Conservation (phyloP, 192 early-diverging fungal species). For the Gaertneriomyces sp. region DNA sequence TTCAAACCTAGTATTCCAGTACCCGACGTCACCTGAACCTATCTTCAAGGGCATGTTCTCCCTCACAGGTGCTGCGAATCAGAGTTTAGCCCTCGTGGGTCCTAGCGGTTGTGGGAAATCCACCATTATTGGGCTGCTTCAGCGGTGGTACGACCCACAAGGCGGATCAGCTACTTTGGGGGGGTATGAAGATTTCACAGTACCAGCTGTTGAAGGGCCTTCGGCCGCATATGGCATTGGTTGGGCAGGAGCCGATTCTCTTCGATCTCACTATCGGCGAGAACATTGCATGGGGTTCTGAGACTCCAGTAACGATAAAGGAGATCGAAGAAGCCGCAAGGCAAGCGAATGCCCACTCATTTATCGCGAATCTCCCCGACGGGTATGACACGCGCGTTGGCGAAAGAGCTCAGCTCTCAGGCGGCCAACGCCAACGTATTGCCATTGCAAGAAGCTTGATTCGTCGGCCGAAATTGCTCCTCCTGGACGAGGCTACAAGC, state of each 20-base stretch:
- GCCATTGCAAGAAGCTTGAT: constrained; percentile 62
- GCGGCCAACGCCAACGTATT: constrained; percentile 82
- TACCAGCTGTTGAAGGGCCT: constrained; percentile 15
- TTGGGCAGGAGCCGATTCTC: constrained; percentile 59
- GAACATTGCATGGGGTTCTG: constrained; percentile 87
- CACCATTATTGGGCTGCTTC: constrained; percentile 54
- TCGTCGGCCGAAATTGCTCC: constrained; percentile 21
- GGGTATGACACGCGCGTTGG: not conserved
- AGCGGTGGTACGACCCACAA: constrained; percentile 72
- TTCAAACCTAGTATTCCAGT: constrained; percentile 18
- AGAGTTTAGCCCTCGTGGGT: constrained; percentile 32
- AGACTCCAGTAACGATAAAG: constrained; percentile 34
- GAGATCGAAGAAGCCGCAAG: constrained; percentile 57
- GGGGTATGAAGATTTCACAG: not conserved
- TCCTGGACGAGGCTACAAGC: constrained; percentile 22
- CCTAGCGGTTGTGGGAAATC: constrained; percentile 71
- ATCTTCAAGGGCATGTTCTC: constrained; percentile 51
- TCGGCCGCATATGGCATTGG: constrained; percentile 5
- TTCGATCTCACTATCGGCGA: constrained; percentile 90
- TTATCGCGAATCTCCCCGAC: constrained; percentile 60
- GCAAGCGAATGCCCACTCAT: constrained; percentile 75
- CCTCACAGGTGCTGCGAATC: constrained; percentile 5
- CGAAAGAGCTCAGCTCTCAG: constrained; percentile 48
- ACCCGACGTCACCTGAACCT: constrained; percentile 36
- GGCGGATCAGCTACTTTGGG: constrained; percentile 43